Percentiles rank a stretch among this genome's conserved stretches.
Evolutionary conservation across 768 basidiomycete genomes (phyloP).

Genomic region (Cystobasidium onofrii): DNA sequence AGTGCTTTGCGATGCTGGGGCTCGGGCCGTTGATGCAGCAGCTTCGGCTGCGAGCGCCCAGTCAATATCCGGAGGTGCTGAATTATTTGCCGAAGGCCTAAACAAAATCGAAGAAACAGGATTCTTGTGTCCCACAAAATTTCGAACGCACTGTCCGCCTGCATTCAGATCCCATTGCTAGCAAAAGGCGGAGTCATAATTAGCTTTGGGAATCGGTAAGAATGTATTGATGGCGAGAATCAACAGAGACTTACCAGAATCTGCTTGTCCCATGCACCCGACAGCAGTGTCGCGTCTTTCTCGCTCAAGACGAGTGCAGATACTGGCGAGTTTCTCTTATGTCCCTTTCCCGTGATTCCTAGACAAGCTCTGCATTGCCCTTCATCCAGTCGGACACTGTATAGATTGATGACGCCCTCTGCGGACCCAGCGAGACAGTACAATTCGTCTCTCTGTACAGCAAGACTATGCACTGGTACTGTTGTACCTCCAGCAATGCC

Average conservation of each 20-base stretch:
- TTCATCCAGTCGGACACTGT: slow-evolving; percentile 84
- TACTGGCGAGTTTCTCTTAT: slow-evolving; percentile 56
- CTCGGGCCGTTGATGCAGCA: not conserved
- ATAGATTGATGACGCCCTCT: slow-evolving; percentile 85
- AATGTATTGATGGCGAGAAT: too few species aligned
- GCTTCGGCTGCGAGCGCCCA: not conserved
- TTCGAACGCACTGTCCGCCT: slow-evolving; percentile 62
- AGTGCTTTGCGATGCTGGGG: not conserved
- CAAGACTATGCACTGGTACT: slow-evolving; percentile 74
- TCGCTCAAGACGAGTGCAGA: slow-evolving; percentile 73
- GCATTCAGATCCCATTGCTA: slow-evolving; percentile 99
- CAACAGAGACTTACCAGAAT: slow-evolving; percentile 33
- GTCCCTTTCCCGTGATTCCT: slow-evolving; percentile 20
- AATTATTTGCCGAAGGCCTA: slow-evolving; percentile 51
- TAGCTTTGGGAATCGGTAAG: not conserved
- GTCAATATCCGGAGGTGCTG: not conserved
- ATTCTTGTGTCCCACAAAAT: slow-evolving; percentile 70
- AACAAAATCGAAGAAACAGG: slow-evolving; percentile 75
- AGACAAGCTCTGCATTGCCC: slow-evolving; percentile 54
- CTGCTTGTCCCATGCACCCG: slow-evolving; percentile 78
- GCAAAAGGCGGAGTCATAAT: slow-evolving; percentile 30
- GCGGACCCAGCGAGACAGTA: slow-evolving; percentile 84
- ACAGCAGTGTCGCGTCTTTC: slow-evolving; percentile 76
- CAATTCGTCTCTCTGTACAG: slow-evolving; percentile 83
- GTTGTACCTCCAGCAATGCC: slow-evolving; percentile 19